A percentile compares a stretch with the other conserved stretches of the same genome.
phyloP scores from a whole-genome alignment of 768 basidiomycete species.

The Rhizopogon roseolus region DNA sequence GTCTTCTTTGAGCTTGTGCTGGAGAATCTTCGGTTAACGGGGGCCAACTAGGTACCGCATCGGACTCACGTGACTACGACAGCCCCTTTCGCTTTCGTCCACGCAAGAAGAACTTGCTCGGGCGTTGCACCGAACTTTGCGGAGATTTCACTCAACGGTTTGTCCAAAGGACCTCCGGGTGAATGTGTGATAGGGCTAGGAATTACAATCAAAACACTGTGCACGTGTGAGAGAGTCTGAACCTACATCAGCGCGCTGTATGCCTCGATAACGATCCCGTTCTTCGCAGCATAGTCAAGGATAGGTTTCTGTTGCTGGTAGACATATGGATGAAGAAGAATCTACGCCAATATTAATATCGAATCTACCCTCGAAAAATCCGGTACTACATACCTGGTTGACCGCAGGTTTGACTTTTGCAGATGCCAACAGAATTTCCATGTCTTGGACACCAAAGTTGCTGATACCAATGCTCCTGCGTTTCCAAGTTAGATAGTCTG shows the following conservation, averaged over 20 bases:
- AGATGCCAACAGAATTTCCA: slow-evolving; percentile 35
- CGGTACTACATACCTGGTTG: slow-evolving; percentile 54
- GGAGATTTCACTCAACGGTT: slow-evolving; percentile 18
- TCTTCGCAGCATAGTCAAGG: slow-evolving; percentile 18
- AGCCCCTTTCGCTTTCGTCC: slow-evolving; percentile 51
- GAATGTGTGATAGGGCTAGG: too few species aligned
- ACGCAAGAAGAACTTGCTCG: slow-evolving; percentile 27
- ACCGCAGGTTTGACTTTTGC: slow-evolving; percentile 56
- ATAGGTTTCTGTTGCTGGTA: slow-evolving; percentile 55
- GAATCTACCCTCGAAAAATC: not conserved
- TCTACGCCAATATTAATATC: not conserved
- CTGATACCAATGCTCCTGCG: slow-evolving; percentile 34
- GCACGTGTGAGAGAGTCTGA: slow-evolving; percentile 16
- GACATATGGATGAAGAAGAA: slow-evolving; percentile 60
- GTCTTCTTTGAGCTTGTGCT: slow-evolving; percentile 64
- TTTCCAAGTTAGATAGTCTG: slow-evolving; percentile 14
- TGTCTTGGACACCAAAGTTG: slow-evolving; percentile 35
- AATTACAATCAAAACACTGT: too few species aligned
- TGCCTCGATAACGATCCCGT: slow-evolving; percentile 1
- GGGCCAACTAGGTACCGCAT: not conserved
- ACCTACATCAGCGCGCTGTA: slow-evolving; percentile 21
- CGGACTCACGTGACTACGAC: slow-evolving; percentile 54
- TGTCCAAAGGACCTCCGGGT: too few species aligned
- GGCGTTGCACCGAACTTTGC: slow-evolving; percentile 23
- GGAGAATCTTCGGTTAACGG: not conserved